Evolutionary conservation across 441 rosid genomes (phyloP), one percentile per base, ranked within the genome.

Genomic region (Raphanus hybrid): DNA sequence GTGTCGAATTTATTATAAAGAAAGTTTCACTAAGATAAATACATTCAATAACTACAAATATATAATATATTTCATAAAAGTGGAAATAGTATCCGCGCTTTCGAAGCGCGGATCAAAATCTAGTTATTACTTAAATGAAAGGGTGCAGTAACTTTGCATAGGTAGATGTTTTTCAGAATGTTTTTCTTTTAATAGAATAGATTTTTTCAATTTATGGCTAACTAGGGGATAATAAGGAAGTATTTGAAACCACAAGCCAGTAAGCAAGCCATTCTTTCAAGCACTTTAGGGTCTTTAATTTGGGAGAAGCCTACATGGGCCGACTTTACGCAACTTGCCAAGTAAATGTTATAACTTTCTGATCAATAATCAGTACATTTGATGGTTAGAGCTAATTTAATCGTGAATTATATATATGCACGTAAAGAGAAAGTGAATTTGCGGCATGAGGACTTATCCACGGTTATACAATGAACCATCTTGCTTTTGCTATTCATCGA

Each of bases 401-500:
- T 50, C n/a, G 57, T 66, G 32, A 78, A 20, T 54, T 27, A 7
- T 29, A 60, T 60, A n/a, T n/a, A 29, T 62, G 8, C 4, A 15
- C 11, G 4, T 69, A 8, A 50, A 94, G 96, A 84, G 97, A 92
- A 85, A 93, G 90, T 60, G 96, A 93, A 78, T 86, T 84, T 87
- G 96, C 91, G 80, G 98, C 98, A 18, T 94, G 98, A 96, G 84
- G 90, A 6, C 93, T 94, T 54, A 90, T 91, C 74, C 90, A 92
- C 79, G 97, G 97, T 11, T 92, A 91, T 85, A 92, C 96, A 8
- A 78, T 94, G 77, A 92, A 92, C 81, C 98, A 94, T 84, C 92
- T 91, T 32, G 89, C 98, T 2, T 87, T 94, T 55, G 84, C 68
- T 2, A 54, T 65, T 74, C 77, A 65, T 63, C 70, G 70, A 37